Evolutionary conservation across 140 eudicot species (phyloP), one percentile per base, ranked within the genome.

Genomic region (Bidens hawaiensis): DNA sequence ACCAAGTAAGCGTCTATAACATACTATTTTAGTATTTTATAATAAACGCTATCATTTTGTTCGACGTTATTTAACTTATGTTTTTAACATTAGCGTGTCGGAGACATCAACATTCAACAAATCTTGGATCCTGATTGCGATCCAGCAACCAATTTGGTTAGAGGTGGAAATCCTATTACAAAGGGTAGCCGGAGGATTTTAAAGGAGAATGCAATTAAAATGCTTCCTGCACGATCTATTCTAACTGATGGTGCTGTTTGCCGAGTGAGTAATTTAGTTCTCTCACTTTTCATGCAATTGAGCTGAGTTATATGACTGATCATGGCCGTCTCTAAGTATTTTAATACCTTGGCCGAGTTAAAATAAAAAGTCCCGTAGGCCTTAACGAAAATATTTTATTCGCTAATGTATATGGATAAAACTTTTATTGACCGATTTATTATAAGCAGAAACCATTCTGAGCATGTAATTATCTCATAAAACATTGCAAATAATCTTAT

Each of bases 71-170:
- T 4, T 6, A 7, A 7, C 2, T 34, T 34, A 6, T 34, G 0
- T 34, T 34, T 34, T 34, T 34, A 16, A 46, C 22, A 1, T 24
- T 13, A 70, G 75, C 76, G 76, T 53, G 76, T 71, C 4, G 55
- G 38, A 18, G 65, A 4, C 70, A 62, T 71, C 13, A 71, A 71
- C 36, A 71, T 71, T 28, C 70, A 71, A 71, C 76, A 70, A 50
- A 70, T 60, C 6, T 50, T 71, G 64, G 64, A 71, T 62, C 76
- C 76, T 4, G 76, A 71, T 61, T 71, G 76, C 9, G 68, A 71
- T 38, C 38, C 76, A 25, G 64, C 69, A 52, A 71, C 76, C 56
- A 51, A 71, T 40, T 62, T 71, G 70, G 63, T 71, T 9, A 61
- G 68, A 50, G 23, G 64, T 71, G 64, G 26, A 40, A 71, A 71